Evolutionary conservation across 108 stramenopile species (phyloP).

Genomic region (Halocafeteria seosinensis): DNA sequence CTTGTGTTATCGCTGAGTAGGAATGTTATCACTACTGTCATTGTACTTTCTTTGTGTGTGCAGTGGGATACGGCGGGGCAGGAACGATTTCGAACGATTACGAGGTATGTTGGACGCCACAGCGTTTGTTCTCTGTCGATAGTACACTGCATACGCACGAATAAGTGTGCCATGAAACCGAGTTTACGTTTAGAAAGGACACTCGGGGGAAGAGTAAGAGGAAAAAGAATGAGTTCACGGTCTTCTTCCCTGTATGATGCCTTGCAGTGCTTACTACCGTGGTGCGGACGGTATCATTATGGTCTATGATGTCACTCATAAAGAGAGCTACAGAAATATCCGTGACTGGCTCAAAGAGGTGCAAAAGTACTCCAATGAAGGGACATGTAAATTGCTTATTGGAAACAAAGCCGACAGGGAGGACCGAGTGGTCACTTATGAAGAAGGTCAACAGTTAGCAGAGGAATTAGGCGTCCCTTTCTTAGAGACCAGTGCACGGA

Average conservation of each 20-base stretch:
- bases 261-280: constrained; percentile 85
- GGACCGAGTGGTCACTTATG: constrained; percentile 66
- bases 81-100: constrained; percentile 92
- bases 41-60: background rate
- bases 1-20: too few relatives aligned
- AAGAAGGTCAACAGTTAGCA: constrained; percentile 77
- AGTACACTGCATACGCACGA: too few relatives aligned
- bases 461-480: constrained; percentile 89
- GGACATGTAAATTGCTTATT: constrained; percentile 78
- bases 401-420: constrained; percentile 68
- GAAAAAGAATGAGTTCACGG: too few relatives aligned
- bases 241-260: too few relatives aligned
- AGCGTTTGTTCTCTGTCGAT: too few relatives aligned
- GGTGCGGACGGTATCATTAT: constrained; percentile 91
- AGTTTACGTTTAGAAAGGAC: too few relatives aligned
- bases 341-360: constrained; percentile 95
- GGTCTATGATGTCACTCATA: constrained; percentile 79
- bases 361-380: constrained; percentile 84
- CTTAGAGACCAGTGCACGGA: constrained; percentile 84
- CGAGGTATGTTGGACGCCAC: too few relatives aligned
- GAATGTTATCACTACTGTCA: too few relatives aligned
- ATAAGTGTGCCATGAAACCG: too few relatives aligned
- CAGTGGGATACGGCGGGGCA: constrained; percentile 26
- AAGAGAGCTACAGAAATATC: constrained; percentile 88
- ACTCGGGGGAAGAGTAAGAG: too few relatives aligned